phyloP scores from a whole-genome alignment of 306 rosid genomes.

The Acmispon strigosus region DNA sequence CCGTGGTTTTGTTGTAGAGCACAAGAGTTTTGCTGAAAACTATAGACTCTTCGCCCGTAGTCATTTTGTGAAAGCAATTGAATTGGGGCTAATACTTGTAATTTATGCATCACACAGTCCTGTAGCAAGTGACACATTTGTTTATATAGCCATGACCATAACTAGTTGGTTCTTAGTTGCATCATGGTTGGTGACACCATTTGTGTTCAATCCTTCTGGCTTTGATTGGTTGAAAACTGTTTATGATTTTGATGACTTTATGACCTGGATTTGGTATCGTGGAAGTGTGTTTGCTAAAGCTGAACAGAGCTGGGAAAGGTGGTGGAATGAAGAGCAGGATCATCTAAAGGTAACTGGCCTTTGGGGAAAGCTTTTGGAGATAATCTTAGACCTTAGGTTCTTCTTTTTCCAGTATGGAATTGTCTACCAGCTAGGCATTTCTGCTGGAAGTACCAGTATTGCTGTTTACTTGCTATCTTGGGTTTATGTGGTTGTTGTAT shows the following conservation, averaged over 20 bases:
- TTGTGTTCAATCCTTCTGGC: slow-evolving; percentile 49
- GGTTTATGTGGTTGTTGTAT: slow-evolving; percentile 30
- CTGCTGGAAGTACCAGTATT: slow-evolving; percentile 28
- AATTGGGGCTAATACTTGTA: slow-evolving; percentile 37
- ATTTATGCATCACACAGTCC: slow-evolving; percentile 43
- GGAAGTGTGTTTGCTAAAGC: slow-evolving; percentile 47
- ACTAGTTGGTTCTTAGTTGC: slow-evolving; percentile 44
- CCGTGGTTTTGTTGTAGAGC: slow-evolving; percentile 51
- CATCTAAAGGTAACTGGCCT: slow-evolving; percentile 40
- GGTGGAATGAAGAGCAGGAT: slow-evolving; percentile 49
- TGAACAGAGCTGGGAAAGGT: slow-evolving; percentile 51
- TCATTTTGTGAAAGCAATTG: slow-evolving; percentile 51
- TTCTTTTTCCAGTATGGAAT: slow-evolving; percentile 47
- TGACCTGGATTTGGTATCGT: slow-evolving; percentile 46
- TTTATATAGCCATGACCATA: slow-evolving; percentile 40
- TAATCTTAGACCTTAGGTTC: slow-evolving; percentile 42
- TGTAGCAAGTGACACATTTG: slow-evolving; percentile 39
- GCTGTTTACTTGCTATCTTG: slow-evolving; percentile 43
- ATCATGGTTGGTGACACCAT: slow-evolving; percentile 43
- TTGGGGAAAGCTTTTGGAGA: slow-evolving; percentile 46
- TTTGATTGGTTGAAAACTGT: slow-evolving; percentile 52
- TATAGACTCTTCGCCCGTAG: slow-evolving; percentile 41
- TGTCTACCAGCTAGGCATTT: slow-evolving; percentile 45
- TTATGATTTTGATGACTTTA: slow-evolving; percentile 43
- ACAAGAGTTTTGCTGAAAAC: slow-evolving; percentile 42